These are phyloP conservation scores for Diplodia scrobiculata DNA, from an alignment of 2,329 filamentous ascomycete species.

Conservation along the genomic window DNA sequence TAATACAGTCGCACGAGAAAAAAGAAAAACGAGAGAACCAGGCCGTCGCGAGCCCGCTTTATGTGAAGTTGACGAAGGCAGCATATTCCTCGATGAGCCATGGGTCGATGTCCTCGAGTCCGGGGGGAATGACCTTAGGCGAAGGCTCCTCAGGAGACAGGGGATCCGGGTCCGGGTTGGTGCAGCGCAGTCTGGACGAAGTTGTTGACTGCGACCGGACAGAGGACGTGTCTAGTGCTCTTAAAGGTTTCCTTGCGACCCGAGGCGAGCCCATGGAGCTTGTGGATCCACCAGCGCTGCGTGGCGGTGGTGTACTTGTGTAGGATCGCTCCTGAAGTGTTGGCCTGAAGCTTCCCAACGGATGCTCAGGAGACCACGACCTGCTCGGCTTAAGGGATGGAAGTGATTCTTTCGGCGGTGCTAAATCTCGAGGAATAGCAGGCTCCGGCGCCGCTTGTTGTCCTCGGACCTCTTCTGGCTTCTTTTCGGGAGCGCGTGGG, in stretches of 20 bases:
- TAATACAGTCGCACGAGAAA: constrained; percentile 2
- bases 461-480: neutral
- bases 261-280: neutral
- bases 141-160: constrained; percentile 13
- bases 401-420: neutral
- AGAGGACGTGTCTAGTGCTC: constrained; percentile 13
- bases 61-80: constrained; percentile 43
- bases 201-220: constrained; percentile 4
- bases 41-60: neutral
- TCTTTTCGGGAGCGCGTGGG: neutral
- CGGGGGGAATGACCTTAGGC: constrained; percentile 32
- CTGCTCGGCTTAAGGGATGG: constrained; percentile 1
- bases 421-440: neutral
- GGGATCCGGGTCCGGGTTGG: constrained; percentile 24
- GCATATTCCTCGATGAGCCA: constrained; percentile 48
- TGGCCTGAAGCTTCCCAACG: neutral
- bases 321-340: neutral
- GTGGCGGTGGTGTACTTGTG: neutral
- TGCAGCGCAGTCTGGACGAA: constrained; percentile 3
- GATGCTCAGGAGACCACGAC: constrained; percentile 23
- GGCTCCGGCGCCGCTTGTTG: neutral
- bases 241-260: constrained; percentile 2
- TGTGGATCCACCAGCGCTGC: constrained; percentile 1
- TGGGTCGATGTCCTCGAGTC: constrained; percentile 41
- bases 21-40: neutral